A percentile compares a stretch with the other conserved stretches of the same genome.
Evolutionary conservation across 1,139 yeast genomes (phyloP).

Genomic region (Geotrichum histeridarum): DNA sequence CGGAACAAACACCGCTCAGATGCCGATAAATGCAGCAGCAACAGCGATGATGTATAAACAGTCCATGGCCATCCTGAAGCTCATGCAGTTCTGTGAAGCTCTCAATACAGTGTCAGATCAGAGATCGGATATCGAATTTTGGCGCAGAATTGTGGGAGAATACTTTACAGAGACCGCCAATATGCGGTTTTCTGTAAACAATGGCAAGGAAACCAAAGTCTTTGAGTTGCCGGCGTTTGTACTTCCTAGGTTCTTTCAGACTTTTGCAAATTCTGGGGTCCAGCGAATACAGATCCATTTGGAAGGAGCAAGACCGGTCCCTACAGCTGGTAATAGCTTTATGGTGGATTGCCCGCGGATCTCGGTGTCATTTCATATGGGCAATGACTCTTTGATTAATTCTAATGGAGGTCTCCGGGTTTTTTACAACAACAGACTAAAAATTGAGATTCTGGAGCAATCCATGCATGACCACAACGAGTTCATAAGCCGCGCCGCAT

Average conservation of each 20-base stretch:
- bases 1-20: background rate
- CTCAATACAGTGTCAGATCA: constrained; percentile 39
- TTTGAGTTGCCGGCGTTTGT: constrained; percentile 62
- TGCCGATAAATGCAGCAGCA: constrained; percentile 1
- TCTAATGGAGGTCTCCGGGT: constrained; percentile 57
- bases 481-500: constrained; percentile 5
- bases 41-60: constrained; percentile 1
- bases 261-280: constrained; percentile 51
- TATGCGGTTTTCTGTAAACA: constrained; percentile 43
- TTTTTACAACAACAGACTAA: constrained; percentile 55
- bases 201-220: constrained; percentile 46
- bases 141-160: constrained; percentile 47
- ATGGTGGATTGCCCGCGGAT: constrained; percentile 57
- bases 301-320: constrained; percentile 62
- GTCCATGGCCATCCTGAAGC: constrained; percentile 10
- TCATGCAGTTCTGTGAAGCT: constrained; percentile 39
- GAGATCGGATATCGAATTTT: constrained; percentile 42
- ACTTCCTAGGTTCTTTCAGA: constrained; percentile 60
- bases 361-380: constrained; percentile 51
- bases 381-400: constrained; percentile 65
- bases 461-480: constrained; percentile 44
- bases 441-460: constrained; percentile 68
- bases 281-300: constrained; percentile 53
- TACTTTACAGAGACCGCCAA: constrained; percentile 49
- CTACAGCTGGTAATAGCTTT: constrained; percentile 60